phyloP scores from a whole-genome alignment of 1,284 basidiomycete species.

The Sanghuangporus sanghuang region DNA sequence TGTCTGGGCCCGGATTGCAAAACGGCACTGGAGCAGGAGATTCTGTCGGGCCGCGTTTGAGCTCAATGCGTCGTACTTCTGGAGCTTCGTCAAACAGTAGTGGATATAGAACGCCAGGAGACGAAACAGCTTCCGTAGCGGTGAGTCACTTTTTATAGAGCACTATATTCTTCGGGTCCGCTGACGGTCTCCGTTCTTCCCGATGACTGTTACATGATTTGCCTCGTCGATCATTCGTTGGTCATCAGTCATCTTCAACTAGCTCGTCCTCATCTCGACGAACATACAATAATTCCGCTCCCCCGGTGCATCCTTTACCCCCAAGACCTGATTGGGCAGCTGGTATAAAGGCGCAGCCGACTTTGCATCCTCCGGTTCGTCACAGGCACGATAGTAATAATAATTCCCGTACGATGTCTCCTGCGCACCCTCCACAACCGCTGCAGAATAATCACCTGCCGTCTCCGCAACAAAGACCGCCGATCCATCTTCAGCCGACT shows the following conservation, averaged over 20 bases:
- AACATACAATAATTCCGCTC: constrained; percentile 64
- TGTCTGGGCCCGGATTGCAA: constrained; percentile 23
- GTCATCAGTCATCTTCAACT: constrained; percentile 50
- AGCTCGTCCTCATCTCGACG: constrained; percentile 74
- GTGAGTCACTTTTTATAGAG: constrained; percentile 42
- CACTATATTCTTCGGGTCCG: constrained; percentile 16
- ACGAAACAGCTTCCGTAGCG: constrained; percentile 68
- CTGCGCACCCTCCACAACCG: constrained; percentile 30
- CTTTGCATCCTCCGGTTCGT: constrained; percentile 42
- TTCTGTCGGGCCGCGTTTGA: constrained; percentile 60
- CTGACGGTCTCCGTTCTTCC: not conserved
- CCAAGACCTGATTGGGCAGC: constrained; percentile 82
- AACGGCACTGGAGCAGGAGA: constrained; percentile 27
- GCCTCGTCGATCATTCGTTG: constrained; percentile 7
- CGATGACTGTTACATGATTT: constrained; percentile 12
- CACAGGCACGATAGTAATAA: constrained; percentile 37
- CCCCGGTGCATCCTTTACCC: constrained; percentile 73
- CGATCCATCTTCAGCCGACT: constrained; percentile 46
- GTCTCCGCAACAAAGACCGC: constrained; percentile 29
- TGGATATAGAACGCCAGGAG: constrained; percentile 57
- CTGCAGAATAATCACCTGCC: constrained; percentile 30
- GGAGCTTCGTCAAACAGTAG: constrained; percentile 43
- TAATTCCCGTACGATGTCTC: constrained; percentile 36
- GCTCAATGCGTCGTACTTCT: constrained; percentile 40
- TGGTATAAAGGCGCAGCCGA: constrained; percentile 67